Base-by-base conservation (phyloP, 768 basidiomycete species). In the Trametes gibbosa region DNA sequence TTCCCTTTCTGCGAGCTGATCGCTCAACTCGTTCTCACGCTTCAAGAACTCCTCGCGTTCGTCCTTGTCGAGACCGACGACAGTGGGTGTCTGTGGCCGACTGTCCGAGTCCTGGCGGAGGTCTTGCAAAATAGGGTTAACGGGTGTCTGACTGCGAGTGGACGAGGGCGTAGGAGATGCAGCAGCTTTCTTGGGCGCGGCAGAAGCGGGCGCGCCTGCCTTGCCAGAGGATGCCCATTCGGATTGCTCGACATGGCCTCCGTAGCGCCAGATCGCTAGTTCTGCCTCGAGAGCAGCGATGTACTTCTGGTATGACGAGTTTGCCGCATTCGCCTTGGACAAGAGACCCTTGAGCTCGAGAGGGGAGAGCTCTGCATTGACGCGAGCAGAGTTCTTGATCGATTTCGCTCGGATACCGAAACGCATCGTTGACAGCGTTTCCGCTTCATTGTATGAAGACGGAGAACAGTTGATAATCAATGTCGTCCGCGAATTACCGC, bases 391-490 rank as follows among this genome's bases (percentile, higher is more conserved):
- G 75, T 99, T 99, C 91, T 98, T 98, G 85, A 99, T 99, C n/a
- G 92, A 92, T 76, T 99, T 99, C n/a, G 97, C 96, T 64, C 97
- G 92, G 72, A 98, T 98, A 79, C 97, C 97, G 73, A 99, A 99
- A 24, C 97, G 89, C n/a, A 99, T 84, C 3, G 97, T 99, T 2
- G 89, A 90, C 34, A 99, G 79, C 0, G 97, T 99, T 74, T 99
- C 97, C 2, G 92, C 79, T 72, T 98, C 97, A 69, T 99, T 99
- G 77, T 95, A 99, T 0, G 92, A 87, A 1, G 94, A 95, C 17
- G 97, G 97, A 17, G 97, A 99, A 70, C 97, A 98, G 75, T 98
- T 99, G 76, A 99, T 99, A 68, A 99, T 95, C n/a, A 98, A 85
- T 0, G 97, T 99, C 35, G 92, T 92, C 34, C 92, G 84, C 17